These are phyloP conservation scores for Ophiocordyceps camponoti-rufipedis DNA, from an alignment of 2,329 filamentous ascomycete species.

Conservation along the genomic window DNA sequence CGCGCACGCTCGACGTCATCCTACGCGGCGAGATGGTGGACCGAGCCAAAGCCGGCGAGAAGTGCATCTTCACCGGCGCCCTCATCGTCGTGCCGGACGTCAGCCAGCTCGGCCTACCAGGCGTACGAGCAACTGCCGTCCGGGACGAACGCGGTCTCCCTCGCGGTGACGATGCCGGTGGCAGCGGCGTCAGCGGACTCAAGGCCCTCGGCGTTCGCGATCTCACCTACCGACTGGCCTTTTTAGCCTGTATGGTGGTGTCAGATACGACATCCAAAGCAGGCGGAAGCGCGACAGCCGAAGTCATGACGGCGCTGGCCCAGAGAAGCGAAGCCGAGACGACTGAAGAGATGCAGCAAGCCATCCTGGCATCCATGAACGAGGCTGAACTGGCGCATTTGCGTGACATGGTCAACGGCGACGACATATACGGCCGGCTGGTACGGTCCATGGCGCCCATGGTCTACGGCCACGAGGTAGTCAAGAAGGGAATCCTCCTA, in stretches of 20 bases:
- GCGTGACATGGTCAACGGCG: slow-evolving; percentile 81
- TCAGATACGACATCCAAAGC: slow-evolving; percentile 61
- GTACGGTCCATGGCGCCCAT: slow-evolving; percentile 91
- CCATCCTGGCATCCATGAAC: slow-evolving; percentile 73
- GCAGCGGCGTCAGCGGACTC: slow-evolving; percentile 69
- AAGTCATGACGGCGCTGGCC: slow-evolving; percentile 72
- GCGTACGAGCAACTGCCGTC: slow-evolving; percentile 63
- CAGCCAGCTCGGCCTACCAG: slow-evolving; percentile 81
- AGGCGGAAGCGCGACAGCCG: slow-evolving; percentile 50
- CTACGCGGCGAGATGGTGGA: slow-evolving; percentile 94
- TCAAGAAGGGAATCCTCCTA: slow-evolving; percentile 89
- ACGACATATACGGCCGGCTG: slow-evolving; percentile 83
- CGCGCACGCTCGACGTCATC: slow-evolving; percentile 92
- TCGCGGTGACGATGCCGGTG: slow-evolving; percentile 63
- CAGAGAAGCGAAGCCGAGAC: slow-evolving; percentile 38
- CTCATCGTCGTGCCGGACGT: slow-evolving; percentile 95
- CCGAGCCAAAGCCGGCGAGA: slow-evolving; percentile 90
- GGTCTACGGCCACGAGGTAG: slow-evolving; percentile 92
- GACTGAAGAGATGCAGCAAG: slow-evolving; percentile 74
- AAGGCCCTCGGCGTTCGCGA: slow-evolving; percentile 90
- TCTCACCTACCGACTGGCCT: slow-evolving; percentile 88
- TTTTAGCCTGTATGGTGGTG: slow-evolving; percentile 89
- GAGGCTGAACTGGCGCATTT: slow-evolving; percentile 79
- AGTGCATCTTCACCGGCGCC: slow-evolving; percentile 93
- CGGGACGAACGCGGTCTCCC: slow-evolving; percentile 60